Evolutionary conservation across 192 early-diverging fungal species (phyloP), one percentile per base, ranked within the genome.

Genomic region (Pilaira anomala): DNA sequence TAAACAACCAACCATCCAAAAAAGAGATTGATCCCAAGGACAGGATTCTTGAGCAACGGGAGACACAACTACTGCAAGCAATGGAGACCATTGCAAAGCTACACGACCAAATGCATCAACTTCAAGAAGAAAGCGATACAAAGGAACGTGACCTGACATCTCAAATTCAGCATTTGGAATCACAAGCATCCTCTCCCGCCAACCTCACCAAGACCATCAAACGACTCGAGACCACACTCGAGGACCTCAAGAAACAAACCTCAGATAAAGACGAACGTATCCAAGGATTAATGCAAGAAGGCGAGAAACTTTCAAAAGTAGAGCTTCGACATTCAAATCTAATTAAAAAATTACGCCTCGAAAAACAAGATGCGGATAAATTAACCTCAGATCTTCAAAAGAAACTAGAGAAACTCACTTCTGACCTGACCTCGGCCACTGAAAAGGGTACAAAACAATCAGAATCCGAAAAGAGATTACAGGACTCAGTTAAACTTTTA

Each of bases 251-350:
- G 5, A 67, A 57, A 9, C 60, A 77, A 22, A 22, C 78, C 0
- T 46, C 73, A 3, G 68, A 60, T 13, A 82, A 82, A 41, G 80
- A 82, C 19, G 75, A 79, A 26, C 75, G 79, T 42, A 73, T 82
- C 26, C 51, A 71, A 45, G 80, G 77, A 21, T 53, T 82, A 1
- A 29, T 82, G 66, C 60, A 56, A 12, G 80, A 82, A 69, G 80
- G 92, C 14, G 90, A 93, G 63, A 74, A 83, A 48, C 80, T 91
- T 55, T 91, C 91, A 7, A 87, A 91, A 58, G 84, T 83, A 42
- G 91, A 93, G 65, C 76, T 93, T 42, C 83, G 83, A 24, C 77
- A 86, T 14, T 70, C 86, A 7, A 90, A 79, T 52, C 80, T 81
- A 0, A 85, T 90, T 69, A 95, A 95, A 65, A 82, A 84, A 50